Evolutionary conservation across 2,329 filamentous ascomycete species (phyloP), one percentile per base, ranked within the genome.

Genomic region (Elsinoe ampelina): DNA sequence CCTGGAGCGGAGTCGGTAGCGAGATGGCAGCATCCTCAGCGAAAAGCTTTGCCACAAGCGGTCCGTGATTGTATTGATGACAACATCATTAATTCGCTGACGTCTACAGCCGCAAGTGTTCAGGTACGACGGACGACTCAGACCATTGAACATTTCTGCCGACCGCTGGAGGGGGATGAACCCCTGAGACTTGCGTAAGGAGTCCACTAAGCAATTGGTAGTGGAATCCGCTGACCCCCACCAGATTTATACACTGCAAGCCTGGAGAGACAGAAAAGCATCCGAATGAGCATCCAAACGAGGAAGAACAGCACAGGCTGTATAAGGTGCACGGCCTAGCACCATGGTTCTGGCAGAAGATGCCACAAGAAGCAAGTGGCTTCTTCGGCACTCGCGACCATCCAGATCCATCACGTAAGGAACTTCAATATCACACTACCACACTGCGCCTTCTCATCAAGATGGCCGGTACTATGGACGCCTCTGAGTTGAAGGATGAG

Each of bases 401-500:
- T 3, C 35, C 34, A 13, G 48, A 52, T 20, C 11, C 47, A 30
- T 12, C 11, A 36, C 10, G 22, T 15, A 6, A 12, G n/a, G 13
- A 45, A n/a, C 19, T 26, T 26, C 15, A 17, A 11, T n/a, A n/a
- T 12, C 48, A 52, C 10, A 52, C 32, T 5, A 39, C 48, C n/a
- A 52, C 32, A 8, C 34, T 52, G 2, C 48, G 48, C 6, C 15
- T 52, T 8, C 48, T 52, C 34, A 52, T 52, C 32, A 52, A 52
- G 32, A 32, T 51, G 17, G 47, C 47, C 8, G n/a, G 19, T 10
- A 17, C 47, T 3, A 26, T 19, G 17, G n/a, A 35, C n/a, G 17
- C 13, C 17, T n/a, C 38, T 15, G n/a, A 26, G 2, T 5, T 19
- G 10, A 26, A 12, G 12, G n/a, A n/a, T 13, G 20, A 30, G 10